Evolutionary conservation across 1,139 yeast genomes (phyloP), one percentile per base, ranked within the genome.

Genomic region (Geotrichum histeridarum): DNA sequence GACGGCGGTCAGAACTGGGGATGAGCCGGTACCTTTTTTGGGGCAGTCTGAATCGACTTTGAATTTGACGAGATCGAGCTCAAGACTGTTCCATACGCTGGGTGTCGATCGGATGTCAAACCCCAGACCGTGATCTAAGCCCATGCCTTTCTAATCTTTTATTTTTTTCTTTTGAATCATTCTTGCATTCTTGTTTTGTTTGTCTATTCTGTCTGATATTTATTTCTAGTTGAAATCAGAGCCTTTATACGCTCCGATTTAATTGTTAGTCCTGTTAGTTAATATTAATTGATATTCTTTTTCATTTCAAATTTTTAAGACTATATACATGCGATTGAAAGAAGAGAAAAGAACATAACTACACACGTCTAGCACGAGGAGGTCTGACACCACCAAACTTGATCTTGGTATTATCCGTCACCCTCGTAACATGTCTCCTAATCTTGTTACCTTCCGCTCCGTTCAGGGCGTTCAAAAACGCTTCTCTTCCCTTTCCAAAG

Each of bases 371-470:
- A 59, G 78, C 78, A 68, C 84, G 83, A 73, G 93, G 94, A 22
- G 95, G 78, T 67, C 95, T 82, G 52, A 81, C 84, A 76, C 98
- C 98, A 77, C 99, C 99, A 67, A 88, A 88, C 71, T 85, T 86
- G 75, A 93, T 77, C 59, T 81, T 80, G 15, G 98, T 88, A 59
- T 79, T 77, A 67, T 93, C 98, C 54, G 85, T 78, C 37, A 93
- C 73, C 65, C 91, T 80, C 44, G 78, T 78, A 48, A 93, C 79
- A 59, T 78, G 75, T 17, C 80, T 79, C 64, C 88, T 81, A 50
- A 93, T 74, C 46, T 73, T 70, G 45, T 78, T 75, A 51, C 98
- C 98, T 74, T 93, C 98, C 67, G 86, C 86, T 63, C 98, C 97
- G 64, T 82, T 82, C 61, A 93, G 77, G 1, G 95, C 95, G 54